Percentiles rank a stretch among this genome's conserved stretches.
These are phyloP conservation scores for Pseudopediastrum boryanum DNA, from an alignment of 139 green algal genomes.

Conservation along the genomic window DNA sequence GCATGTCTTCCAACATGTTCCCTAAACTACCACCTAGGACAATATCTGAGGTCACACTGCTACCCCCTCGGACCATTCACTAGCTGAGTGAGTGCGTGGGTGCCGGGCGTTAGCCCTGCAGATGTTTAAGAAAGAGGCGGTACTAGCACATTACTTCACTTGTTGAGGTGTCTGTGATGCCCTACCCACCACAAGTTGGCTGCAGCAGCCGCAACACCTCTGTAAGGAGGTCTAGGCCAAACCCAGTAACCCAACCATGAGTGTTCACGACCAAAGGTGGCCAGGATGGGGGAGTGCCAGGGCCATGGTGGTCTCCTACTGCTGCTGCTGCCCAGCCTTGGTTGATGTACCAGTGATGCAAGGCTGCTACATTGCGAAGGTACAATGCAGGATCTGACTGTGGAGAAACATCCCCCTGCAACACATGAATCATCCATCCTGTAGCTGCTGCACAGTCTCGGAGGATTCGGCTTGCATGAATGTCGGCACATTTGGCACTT, in stretches of 20 bases:
- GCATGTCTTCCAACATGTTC: no score
- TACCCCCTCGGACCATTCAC: no score
- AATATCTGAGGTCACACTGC: no score
- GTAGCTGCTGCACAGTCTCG: neutral
- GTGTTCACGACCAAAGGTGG: slow-evolving; percentile 86
- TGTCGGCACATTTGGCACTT: neutral
- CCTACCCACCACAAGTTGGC: slow-evolving; percentile 62
- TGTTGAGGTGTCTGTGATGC: no score
- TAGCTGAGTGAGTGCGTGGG: no score
- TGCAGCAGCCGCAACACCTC: slow-evolving; percentile 48
- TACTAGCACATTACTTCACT: no score
- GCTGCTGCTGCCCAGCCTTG: slow-evolving; percentile 19
- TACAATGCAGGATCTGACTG: slow-evolving; percentile 72
- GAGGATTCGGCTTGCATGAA: neutral
- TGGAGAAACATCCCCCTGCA: slow-evolving; percentile 76
- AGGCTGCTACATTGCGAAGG: slow-evolving; percentile 48
- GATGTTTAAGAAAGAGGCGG: no score
- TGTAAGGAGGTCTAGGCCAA: slow-evolving; percentile 76
- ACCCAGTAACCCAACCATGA: slow-evolving; percentile 84
- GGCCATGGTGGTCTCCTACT: slow-evolving; percentile 22
- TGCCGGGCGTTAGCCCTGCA: no score
- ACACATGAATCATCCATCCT: slow-evolving; percentile 7
- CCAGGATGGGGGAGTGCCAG: slow-evolving; percentile 1
- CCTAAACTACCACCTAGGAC: no score
- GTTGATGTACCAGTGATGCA: slow-evolving; percentile 54